A percentile compares a stretch with the other conserved stretches of the same genome.
These are phyloP conservation scores for Tripidium arundinaceum DNA, from an alignment of 202 grass and related monocot genomes.

Conservation along the genomic window DNA sequence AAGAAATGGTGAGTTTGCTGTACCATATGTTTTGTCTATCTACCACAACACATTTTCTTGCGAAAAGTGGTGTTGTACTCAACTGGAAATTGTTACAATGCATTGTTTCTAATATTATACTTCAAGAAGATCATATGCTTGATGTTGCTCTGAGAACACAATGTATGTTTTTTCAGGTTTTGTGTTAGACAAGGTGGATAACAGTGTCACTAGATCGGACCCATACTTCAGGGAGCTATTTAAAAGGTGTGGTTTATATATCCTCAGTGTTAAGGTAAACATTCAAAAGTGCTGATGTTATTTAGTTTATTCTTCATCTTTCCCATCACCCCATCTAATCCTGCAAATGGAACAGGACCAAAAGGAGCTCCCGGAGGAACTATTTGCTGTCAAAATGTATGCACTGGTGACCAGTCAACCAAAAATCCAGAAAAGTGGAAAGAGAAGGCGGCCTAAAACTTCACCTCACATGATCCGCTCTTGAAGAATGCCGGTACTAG, in stretches of 20 bases:
- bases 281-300: conserved; percentile 6
- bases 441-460: conserved; percentile 51
- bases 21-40: too few species aligned
- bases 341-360: conserved; percentile 66
- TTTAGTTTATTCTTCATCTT: conserved; percentile 24
- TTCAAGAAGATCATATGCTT: not conserved
- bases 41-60: not conserved
- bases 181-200: conserved; percentile 93
- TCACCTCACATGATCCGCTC: conserved; percentile 56
- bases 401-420: conserved; percentile 63
- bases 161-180: conserved; percentile 57
- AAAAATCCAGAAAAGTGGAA: conserved; percentile 28
- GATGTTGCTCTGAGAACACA: conserved; percentile 6
- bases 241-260: conserved; percentile 75
- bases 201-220: conserved; percentile 94
- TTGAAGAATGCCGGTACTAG: conserved; percentile 20
- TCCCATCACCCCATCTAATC: not conserved
- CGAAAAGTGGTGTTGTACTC: not conserved
- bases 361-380: conserved; percentile 70
- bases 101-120: not conserved
- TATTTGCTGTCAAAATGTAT: conserved; percentile 97
- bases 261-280: conserved; percentile 61
- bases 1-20: conserved; percentile 53
- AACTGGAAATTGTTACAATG: not conserved
- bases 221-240: conserved; percentile 90